Evolutionary conservation across 164 flowering plant species (phyloP).

Genomic region (Akebia trifoliata): DNA sequence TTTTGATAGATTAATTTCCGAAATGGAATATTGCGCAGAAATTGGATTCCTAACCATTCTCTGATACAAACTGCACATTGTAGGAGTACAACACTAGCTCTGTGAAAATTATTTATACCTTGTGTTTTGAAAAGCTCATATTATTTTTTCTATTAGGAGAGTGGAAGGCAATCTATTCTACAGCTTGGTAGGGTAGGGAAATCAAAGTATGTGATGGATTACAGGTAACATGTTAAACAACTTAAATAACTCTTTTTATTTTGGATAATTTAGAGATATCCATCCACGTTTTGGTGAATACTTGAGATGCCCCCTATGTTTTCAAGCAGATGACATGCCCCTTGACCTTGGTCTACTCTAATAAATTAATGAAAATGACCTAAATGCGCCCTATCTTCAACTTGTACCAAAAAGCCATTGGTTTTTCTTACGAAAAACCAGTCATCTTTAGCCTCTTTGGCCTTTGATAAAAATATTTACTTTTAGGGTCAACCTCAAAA

Average conservation of each 20-base stretch:
- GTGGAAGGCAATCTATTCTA: constrained; percentile 68
- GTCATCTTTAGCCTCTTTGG: too few relatives aligned
- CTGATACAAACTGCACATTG: neutral
- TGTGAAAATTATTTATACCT: neutral
- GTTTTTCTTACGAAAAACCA: too few relatives aligned
- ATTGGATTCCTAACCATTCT: neutral
- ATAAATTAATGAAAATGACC: too few relatives aligned
- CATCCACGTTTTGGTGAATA: too few relatives aligned
- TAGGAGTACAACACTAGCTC: neutral
- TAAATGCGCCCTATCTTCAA: too few relatives aligned
- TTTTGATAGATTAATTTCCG: neutral
- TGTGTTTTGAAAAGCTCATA: neutral
- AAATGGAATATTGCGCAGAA: neutral
- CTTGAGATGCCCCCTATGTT: too few relatives aligned
- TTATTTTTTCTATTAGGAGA: constrained; percentile 37
- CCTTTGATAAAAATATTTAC: too few relatives aligned
- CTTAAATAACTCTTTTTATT: neutral
- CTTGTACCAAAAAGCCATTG: too few relatives aligned
- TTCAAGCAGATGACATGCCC: too few relatives aligned
- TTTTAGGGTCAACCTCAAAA: too few relatives aligned
- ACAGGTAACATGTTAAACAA: constrained; percentile 44
- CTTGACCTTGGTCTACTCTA: too few relatives aligned
- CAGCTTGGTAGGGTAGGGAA: constrained; percentile 83
- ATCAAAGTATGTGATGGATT: constrained; percentile 76
- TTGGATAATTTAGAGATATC: too few relatives aligned